Evolutionary conservation across 371 early-diverging fungal genomes (phyloP).

Genomic region (Lichtheimia hyalospora): DNA sequence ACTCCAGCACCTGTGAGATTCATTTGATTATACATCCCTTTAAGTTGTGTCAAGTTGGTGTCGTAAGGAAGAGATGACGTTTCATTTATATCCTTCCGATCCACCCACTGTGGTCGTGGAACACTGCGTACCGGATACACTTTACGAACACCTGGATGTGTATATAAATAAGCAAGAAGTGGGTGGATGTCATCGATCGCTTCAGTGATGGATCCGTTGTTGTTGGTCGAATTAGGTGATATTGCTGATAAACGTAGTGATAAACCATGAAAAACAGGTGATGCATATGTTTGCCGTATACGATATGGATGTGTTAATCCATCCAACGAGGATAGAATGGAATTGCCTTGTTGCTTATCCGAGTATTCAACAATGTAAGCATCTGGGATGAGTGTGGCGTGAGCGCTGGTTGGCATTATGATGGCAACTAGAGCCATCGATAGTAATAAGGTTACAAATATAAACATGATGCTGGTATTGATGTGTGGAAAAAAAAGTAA

Average conservation of each 20-base stretch:
- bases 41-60: slow-evolving; percentile 12
- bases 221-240: not conserved
- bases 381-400: slow-evolving; percentile 25
- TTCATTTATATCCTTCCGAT: not conserved
- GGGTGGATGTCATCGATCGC: slow-evolving; percentile 18
- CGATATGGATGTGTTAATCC: slow-evolving; percentile 8
- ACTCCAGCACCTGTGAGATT: slow-evolving; percentile 21
- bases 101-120: slow-evolving; percentile 27
- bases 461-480: no score
- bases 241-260: slow-evolving; percentile 11
- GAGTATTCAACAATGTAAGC: slow-evolving; percentile 48
- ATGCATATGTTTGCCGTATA: slow-evolving; percentile 28
- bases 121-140: slow-evolving; percentile 33
- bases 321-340: slow-evolving; percentile 7
- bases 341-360: slow-evolving; percentile 17
- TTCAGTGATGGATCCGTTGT: not conserved
- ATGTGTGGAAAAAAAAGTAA: no score
- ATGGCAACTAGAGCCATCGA: no score
- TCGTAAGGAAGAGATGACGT: slow-evolving; percentile 12
- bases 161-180: slow-evolving; percentile 17
- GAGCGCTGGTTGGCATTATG: no score
- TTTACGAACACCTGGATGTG: slow-evolving; percentile 18
- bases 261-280: slow-evolving; percentile 27
- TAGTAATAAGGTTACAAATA: no score
- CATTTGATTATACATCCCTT: slow-evolving; percentile 6